Percentiles rank a stretch among this genome's conserved stretches.
Conservation (phyloP, 1,139 yeast species). For the Wickerhamomyces sp. region DNA sequence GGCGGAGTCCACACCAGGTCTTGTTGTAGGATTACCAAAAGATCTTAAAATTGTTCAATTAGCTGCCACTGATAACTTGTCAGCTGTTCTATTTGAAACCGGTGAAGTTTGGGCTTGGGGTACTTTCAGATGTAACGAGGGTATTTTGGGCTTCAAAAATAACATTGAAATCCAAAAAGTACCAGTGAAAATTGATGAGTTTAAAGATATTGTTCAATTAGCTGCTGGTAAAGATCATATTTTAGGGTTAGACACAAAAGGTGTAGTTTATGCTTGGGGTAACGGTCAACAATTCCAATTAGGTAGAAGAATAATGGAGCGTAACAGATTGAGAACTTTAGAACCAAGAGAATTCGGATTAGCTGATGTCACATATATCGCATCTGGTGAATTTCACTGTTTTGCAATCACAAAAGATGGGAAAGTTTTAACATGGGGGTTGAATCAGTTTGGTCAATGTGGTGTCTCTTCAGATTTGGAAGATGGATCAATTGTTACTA, state of each 20-base stretch:
- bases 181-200: conserved; percentile 59
- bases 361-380: conserved; percentile 70
- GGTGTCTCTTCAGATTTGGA: conserved; percentile 66
- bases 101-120: conserved; percentile 99
- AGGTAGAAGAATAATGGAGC: conserved; percentile 77
- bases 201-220: conserved; percentile 72
- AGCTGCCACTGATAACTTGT: conserved; percentile 91
- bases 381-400: conserved; percentile 94
- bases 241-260: conserved; percentile 75
- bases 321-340: conserved; percentile 64
- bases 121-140: conserved; percentile 90
- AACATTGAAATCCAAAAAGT: conserved; percentile 56
- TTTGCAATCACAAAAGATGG: conserved; percentile 81
- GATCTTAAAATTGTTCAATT: conserved; percentile 60
- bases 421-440: conserved; percentile 83
- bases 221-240: conserved; percentile 94
- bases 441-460: conserved; percentile 95
- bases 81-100: conserved; percentile 70
- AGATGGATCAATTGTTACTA: conserved; percentile 77
- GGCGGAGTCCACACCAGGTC: conserved; percentile 81
- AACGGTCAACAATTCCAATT: conserved; percentile 90
- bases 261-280: conserved; percentile 95
- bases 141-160: conserved; percentile 76
- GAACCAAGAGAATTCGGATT: conserved; percentile 79
- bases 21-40: conserved; percentile 64